Base-by-base conservation (phyloP, 768 basidiomycete species). In the Fibroporia radiculosa region DNA sequence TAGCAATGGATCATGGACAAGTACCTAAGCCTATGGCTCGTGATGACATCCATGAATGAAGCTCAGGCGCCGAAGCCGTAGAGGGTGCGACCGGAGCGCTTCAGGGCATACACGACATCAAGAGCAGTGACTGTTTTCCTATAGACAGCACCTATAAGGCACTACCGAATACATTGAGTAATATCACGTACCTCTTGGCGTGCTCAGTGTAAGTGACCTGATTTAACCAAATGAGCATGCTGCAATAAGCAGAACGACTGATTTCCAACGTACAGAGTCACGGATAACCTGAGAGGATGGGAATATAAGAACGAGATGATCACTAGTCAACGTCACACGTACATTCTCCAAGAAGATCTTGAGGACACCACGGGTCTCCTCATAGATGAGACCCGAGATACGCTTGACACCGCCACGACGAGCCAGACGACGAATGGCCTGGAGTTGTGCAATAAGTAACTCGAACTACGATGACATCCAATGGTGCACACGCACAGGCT, bases 331-430 rank as follows among this genome's bases (percentile, higher is more conserved):
- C 66, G 41, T 18, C 6, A 11, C 23, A 42, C 41, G 14, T 39
- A 69, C 66, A 40, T 66, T 71, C 67, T 74, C 73, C 37, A 76
- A 63, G 73, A 76, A 79, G 64, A 76, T 74, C 71, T 78, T 79
- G 55, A 79, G 70, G 34, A 77, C 77, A 64, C 77, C 76, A 51
- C 78, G 75, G 47, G 77, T 80, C 68, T 80, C 78, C 64, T 78
- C 77, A 67, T 80, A 78, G 64, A 78, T 77, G 43, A 75, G 62
- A 42, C 71, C 71, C 28, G 68, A 72, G 62, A 74, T 72, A 72
- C 72, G 72, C 73, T 80, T 80, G 62, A 80, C 78, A 73, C 78
- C 78, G 56, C 78, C 75, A 68, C 77, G 72, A 57, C 76, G 73
- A 42, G 76, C 76, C 48, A 79, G 72, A 69, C 76, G 74, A 66